A percentile compares a stretch with the other conserved stretches of the same genome.
Conservation (phyloP, 2,329 filamentous ascomycete species). For the Macrophomina pseudophaseolina region DNA sequence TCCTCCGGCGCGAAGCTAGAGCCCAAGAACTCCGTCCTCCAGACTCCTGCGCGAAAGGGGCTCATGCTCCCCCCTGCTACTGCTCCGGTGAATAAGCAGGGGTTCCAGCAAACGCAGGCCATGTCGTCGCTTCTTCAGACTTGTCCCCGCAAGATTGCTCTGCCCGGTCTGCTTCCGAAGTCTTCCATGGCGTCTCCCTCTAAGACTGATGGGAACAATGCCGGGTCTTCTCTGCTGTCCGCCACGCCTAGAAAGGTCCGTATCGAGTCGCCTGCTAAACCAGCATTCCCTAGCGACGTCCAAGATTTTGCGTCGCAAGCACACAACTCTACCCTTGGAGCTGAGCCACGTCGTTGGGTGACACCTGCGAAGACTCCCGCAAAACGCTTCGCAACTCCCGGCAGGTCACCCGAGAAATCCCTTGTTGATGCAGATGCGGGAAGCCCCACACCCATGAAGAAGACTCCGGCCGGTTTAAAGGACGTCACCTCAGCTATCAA, state of each 20-base stretch:
- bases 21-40: slow-evolving; percentile 17
- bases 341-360: slow-evolving; percentile 16
- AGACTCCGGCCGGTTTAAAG: slow-evolving; percentile 21
- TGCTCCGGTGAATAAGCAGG: slow-evolving; percentile 23
- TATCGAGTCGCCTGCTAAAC: slow-evolving; percentile 16
- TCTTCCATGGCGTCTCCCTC: slow-evolving; percentile 2
- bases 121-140: slow-evolving; percentile 26
- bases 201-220: not conserved
- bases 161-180: slow-evolving; percentile 11
- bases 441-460: slow-evolving; percentile 21
- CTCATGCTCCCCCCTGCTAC: slow-evolving; percentile 26
- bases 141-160: slow-evolving; percentile 26
- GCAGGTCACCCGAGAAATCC: slow-evolving; percentile 11
- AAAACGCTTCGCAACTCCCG: slow-evolving; percentile 18
- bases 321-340: slow-evolving; percentile 8
- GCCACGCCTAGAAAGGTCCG: slow-evolving; percentile 24
- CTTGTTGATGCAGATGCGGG: slow-evolving; percentile 10
- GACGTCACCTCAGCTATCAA: slow-evolving; percentile 22
- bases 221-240: slow-evolving; percentile 25
- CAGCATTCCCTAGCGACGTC: not conserved
- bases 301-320: slow-evolving; percentile 17
- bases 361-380: slow-evolving; percentile 23
- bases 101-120: not conserved
- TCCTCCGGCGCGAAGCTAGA: slow-evolving; percentile 5
- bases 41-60: slow-evolving; percentile 27